phyloP scores from a whole-genome alignment of 1,284 basidiomycete species.

The Cutaneotrichosporon mucoides region DNA sequence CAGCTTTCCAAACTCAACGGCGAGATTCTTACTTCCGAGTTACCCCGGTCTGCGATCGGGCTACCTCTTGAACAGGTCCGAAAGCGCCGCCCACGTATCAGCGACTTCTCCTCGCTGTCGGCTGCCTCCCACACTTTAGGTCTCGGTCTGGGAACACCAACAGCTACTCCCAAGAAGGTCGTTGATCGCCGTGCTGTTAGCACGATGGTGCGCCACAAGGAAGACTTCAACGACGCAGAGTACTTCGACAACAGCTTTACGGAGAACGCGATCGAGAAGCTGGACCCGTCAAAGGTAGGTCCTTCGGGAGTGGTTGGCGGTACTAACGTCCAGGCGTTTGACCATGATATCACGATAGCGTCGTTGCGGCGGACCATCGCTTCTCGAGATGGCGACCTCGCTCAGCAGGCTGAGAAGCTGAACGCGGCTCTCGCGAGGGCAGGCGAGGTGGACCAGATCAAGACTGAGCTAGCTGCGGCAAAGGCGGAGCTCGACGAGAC shows the following conservation, averaged over 20 bases:
- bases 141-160: slow-evolving; percentile 25
- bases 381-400: slow-evolving; percentile 28
- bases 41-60: slow-evolving; percentile 24
- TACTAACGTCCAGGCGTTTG: slow-evolving; percentile 24
- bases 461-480: slow-evolving; percentile 13
- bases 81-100: slow-evolving; percentile 45
- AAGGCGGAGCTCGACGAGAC: slow-evolving; percentile 15
- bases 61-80: slow-evolving; percentile 25
- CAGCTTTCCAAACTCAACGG: slow-evolving; percentile 46
- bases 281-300: slow-evolving; percentile 10
- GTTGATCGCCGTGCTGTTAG: slow-evolving; percentile 44
- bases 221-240: slow-evolving; percentile 16
- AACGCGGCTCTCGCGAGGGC: slow-evolving; percentile 7
- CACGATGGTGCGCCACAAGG: slow-evolving; percentile 31
- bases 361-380: slow-evolving; percentile 30
- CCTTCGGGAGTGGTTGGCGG: no score
- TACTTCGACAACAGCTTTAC: not conserved
- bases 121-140: slow-evolving; percentile 20
- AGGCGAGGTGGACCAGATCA: slow-evolving; percentile 12
- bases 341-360: slow-evolving; percentile 30
- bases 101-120: slow-evolving; percentile 36
- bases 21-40: slow-evolving; percentile 44
- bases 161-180: slow-evolving; percentile 18
- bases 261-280: slow-evolving; percentile 4
- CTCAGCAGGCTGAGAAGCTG: slow-evolving; percentile 15